Evolutionary conservation across 352 stramenopile genomes (phyloP).

Genomic region (Globisporangium parvum): DNA sequence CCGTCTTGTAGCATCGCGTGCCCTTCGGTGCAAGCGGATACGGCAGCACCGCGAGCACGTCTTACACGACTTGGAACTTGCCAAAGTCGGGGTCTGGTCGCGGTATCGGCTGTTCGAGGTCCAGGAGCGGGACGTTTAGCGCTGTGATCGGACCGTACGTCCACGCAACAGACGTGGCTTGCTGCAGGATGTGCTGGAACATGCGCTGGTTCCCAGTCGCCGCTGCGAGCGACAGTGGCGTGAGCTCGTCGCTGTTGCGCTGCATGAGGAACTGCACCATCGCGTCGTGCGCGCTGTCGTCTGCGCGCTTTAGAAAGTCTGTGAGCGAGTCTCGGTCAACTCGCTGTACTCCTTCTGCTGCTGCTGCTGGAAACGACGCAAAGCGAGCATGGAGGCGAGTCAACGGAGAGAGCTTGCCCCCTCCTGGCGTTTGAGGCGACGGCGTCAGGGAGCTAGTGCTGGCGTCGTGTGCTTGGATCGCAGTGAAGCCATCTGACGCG

Average conservation of each 20-base stretch:
- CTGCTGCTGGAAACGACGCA: background rate
- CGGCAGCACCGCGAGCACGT: slow-evolving; percentile 11
- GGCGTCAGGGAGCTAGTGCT: no score
- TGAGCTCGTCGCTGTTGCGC: slow-evolving; percentile 47
- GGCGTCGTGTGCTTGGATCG: no score
- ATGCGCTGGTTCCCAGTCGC: slow-evolving; percentile 43
- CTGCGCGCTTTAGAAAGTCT: slow-evolving; percentile 25
- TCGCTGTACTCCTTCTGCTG: no score
- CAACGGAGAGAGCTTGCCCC: background rate
- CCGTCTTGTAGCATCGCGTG: slow-evolving; percentile 29
- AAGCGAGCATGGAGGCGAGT: background rate
- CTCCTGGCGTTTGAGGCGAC: background rate
- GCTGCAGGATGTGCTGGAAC: slow-evolving; percentile 53
- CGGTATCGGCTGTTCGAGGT: slow-evolving; percentile 43
- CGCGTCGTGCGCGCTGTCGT: slow-evolving; percentile 21
- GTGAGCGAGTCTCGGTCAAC: slow-evolving; percentile 15
- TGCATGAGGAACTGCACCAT: slow-evolving; percentile 38
- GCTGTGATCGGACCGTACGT: slow-evolving; percentile 50
- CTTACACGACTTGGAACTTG: slow-evolving; percentile 19
- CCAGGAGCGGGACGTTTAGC: slow-evolving; percentile 40
- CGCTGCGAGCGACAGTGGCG: slow-evolving; percentile 49
- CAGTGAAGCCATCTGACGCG: background rate
- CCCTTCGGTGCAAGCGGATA: slow-evolving; percentile 36
- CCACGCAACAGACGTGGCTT: slow-evolving; percentile 41
- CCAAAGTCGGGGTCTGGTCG: slow-evolving; percentile 15